These are phyloP conservation scores for Hypoxylon subgilvum DNA, from an alignment of 495 filamentous ascomycete species.

Conservation along the genomic window DNA sequence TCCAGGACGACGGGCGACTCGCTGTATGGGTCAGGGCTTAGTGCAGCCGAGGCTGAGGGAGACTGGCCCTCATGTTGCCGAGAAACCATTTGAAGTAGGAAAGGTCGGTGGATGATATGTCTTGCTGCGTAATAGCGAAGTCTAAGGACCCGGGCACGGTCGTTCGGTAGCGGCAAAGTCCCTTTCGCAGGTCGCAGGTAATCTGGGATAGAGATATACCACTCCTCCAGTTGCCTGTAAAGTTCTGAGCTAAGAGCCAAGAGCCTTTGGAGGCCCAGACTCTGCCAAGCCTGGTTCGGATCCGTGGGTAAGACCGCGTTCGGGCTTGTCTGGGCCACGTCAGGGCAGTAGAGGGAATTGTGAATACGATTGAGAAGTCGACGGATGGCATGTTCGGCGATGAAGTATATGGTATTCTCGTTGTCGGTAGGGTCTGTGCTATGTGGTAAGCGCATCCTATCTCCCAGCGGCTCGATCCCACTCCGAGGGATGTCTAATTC, in stretches of 20 bases:
- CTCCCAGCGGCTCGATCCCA: slow-evolving; percentile 45
- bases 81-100: slow-evolving; percentile 40
- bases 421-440: slow-evolving; percentile 42
- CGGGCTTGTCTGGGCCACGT: slow-evolving; percentile 29
- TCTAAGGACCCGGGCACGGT: slow-evolving; percentile 42
- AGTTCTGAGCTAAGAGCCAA: slow-evolving; percentile 43
- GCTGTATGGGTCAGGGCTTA: slow-evolving; percentile 33
- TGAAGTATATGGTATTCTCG: slow-evolving; percentile 43
- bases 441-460: slow-evolving; percentile 43
- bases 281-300: slow-evolving; percentile 40
- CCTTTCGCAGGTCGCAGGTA: slow-evolving; percentile 40
- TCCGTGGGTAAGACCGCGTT: slow-evolving; percentile 23
- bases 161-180: slow-evolving; percentile 32
- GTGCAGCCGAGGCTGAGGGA: slow-evolving; percentile 28
- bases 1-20: slow-evolving; percentile 35
- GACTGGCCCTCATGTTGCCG: slow-evolving; percentile 34
- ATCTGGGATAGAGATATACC: slow-evolving; percentile 48
- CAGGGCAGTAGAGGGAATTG: slow-evolving; percentile 44
- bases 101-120: slow-evolving; percentile 47
- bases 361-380: slow-evolving; percentile 48
- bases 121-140: slow-evolving; percentile 47
- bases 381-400: slow-evolving; percentile 47
- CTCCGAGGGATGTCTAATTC: slow-evolving; percentile 45
- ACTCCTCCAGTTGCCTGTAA: slow-evolving; percentile 47
- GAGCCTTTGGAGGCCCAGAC: slow-evolving; percentile 38